A percentile compares a stretch with the other conserved stretches of the same genome.
Conservation (phyloP, 31 red algal genomes). For the Pterothamnion heteromorphum region DNA sequence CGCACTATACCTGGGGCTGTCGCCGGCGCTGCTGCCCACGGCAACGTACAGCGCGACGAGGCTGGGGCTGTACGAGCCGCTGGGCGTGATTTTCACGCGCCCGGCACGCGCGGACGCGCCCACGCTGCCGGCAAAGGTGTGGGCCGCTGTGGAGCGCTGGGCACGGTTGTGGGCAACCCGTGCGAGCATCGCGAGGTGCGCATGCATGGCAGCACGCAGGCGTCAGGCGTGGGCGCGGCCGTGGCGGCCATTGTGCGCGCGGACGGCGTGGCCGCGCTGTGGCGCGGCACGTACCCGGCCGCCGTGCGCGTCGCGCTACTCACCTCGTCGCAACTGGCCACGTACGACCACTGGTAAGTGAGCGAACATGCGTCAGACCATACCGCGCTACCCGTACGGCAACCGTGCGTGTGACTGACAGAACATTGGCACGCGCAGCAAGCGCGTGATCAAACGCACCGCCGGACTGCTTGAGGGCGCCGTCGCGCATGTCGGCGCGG, state of each 20-base stretch:
- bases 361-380: neutral
- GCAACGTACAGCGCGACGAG: conserved; percentile 72
- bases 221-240: conserved; percentile 62
- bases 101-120: conserved; percentile 34
- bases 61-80: conserved; percentile 78
- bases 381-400: neutral
- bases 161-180: conserved; percentile 77
- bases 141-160: conserved; percentile 54
- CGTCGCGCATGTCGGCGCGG: conserved; percentile 55
- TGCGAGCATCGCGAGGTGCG: conserved; percentile 82
- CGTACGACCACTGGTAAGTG: conserved; percentile 54
- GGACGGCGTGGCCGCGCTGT: conserved; percentile 65
- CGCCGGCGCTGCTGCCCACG: conserved; percentile 70
- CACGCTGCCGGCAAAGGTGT: conserved; percentile 50
- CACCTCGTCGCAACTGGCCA: conserved; percentile 68
- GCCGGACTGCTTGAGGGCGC: conserved; percentile 54
- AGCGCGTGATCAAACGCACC: conserved; percentile 44
- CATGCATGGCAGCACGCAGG: conserved; percentile 65
- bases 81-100: conserved; percentile 54
- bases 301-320: conserved; percentile 64
- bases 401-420: neutral
- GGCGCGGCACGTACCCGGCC: conserved; percentile 65
- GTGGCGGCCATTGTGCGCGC: conserved; percentile 50
- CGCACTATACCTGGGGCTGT: conserved; percentile 67
- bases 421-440: conserved; percentile 14